Conservation (phyloP, 495 filamentous ascomycete genomes). For the Astrothelium macrocarpum region DNA sequence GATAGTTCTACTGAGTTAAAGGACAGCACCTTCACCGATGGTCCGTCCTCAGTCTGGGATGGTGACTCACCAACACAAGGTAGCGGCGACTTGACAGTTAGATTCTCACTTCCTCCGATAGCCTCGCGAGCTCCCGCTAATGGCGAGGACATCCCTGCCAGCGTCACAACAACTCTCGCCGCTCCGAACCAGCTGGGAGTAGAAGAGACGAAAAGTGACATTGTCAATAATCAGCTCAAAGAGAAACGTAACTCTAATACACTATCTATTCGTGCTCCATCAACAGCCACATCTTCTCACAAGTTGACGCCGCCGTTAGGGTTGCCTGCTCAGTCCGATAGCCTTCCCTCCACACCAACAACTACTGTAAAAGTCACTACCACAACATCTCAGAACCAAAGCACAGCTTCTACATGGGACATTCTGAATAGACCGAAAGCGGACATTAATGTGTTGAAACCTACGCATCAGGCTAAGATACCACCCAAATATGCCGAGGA, state of each 20-base stretch:
- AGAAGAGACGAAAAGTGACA: neutral
- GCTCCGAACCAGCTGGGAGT: neutral
- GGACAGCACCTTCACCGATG: constrained; percentile 1
- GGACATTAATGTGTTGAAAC: neutral
- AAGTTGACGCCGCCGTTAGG: neutral
- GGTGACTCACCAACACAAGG: neutral
- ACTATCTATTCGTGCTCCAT: neutral
- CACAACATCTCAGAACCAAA: neutral
- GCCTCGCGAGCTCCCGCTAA: neutral
- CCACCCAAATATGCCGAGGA: neutral
- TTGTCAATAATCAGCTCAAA: neutral
- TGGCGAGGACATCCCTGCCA: neutral
- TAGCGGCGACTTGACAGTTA: constrained; percentile 1
- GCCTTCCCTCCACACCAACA: neutral
- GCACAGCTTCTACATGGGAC: neutral
- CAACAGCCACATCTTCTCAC: neutral
- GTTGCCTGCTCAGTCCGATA: neutral
- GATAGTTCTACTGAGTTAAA: constrained; percentile 1
- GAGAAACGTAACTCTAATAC: neutral
- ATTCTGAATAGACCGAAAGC: neutral
- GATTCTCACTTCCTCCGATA: neutral
- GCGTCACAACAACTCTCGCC: neutral
- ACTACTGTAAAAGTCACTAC: neutral
- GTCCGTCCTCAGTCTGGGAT: neutral
- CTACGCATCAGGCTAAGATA: neutral